Conservation (phyloP, 2,329 filamentous ascomycete genomes). For the Talaromyces sp. region DNA sequence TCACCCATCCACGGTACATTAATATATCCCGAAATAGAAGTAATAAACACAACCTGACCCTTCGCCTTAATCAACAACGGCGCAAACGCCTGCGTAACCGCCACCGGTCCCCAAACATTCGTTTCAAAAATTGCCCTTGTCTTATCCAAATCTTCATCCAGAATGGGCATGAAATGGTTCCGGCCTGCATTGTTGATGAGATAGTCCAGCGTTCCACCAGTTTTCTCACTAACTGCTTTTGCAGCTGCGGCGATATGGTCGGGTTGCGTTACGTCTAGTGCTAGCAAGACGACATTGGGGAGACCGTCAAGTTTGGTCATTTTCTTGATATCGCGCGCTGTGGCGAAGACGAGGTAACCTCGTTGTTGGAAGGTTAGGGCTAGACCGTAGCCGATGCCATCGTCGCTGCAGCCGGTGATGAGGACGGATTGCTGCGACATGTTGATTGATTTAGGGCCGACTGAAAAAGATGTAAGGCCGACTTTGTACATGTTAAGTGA, state of each 20-base stretch:
- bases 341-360: slow-evolving; percentile 3
- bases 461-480: no score
- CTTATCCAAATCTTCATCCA: background rate
- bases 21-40: background rate
- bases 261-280: background rate
- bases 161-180: background rate
- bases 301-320: background rate
- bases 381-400: slow-evolving; percentile 3
- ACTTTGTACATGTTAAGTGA: no score
- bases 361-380: slow-evolving; percentile 7
- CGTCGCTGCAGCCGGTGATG: slow-evolving; percentile 7
- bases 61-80: background rate
- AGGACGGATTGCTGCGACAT: background rate
- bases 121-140: background rate
- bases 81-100: background rate
- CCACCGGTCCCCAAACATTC: background rate
- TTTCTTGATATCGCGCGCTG: background rate
- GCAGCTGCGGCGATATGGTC: background rate
- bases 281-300: background rate
- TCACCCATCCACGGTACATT: background rate
- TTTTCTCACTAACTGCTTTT: background rate
- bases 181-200: background rate
- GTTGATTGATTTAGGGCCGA: background rate
- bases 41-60: background rate
- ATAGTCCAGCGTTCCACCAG: background rate